Evolutionary conservation across 352 stramenopile genomes (phyloP).

Genomic region (Globisporangium irregulare): DNA sequence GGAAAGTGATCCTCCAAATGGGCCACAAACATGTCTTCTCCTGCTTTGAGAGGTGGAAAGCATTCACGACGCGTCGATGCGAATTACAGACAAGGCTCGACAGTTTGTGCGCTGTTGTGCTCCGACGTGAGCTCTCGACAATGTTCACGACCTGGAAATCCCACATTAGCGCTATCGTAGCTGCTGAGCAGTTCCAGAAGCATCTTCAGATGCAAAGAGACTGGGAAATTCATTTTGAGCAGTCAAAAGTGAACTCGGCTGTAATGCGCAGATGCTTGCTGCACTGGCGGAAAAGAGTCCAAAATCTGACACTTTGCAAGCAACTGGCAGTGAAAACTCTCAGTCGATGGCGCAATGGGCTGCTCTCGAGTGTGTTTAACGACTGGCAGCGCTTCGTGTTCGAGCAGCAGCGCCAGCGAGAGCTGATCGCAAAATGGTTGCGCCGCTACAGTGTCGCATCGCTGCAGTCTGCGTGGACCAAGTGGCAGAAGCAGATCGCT

Average conservation of each 20-base stretch:
- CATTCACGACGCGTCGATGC: slow-evolving; percentile 3
- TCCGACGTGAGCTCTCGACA: background rate
- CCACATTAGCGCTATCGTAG: slow-evolving; percentile 8
- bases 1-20: slow-evolving; percentile 33
- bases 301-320: slow-evolving; percentile 1
- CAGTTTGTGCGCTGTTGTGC: background rate
- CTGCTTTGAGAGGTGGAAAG: slow-evolving; percentile 21
- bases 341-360: slow-evolving; percentile 23
- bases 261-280: slow-evolving; percentile 24
- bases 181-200: slow-evolving; percentile 15
- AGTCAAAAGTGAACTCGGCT: slow-evolving; percentile 24
- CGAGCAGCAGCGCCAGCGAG: slow-evolving; percentile 20
- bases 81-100: background rate
- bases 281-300: slow-evolving; percentile 21
- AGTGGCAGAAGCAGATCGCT: slow-evolving; percentile 9
- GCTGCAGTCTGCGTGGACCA: slow-evolving; percentile 11
- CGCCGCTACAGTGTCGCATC: background rate
- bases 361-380: slow-evolving; percentile 16
- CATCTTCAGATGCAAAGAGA: slow-evolving; percentile 22
- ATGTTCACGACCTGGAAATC: slow-evolving; percentile 20
- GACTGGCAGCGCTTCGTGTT: slow-evolving; percentile 25
- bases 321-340: slow-evolving; percentile 21
- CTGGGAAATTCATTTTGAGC: slow-evolving; percentile 24
- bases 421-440: slow-evolving; percentile 26
- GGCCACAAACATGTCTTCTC: slow-evolving; percentile 23